phyloP scores from a whole-genome alignment of 108 stramenopile genomes.

The Aurantiochytrium sp. region DNA sequence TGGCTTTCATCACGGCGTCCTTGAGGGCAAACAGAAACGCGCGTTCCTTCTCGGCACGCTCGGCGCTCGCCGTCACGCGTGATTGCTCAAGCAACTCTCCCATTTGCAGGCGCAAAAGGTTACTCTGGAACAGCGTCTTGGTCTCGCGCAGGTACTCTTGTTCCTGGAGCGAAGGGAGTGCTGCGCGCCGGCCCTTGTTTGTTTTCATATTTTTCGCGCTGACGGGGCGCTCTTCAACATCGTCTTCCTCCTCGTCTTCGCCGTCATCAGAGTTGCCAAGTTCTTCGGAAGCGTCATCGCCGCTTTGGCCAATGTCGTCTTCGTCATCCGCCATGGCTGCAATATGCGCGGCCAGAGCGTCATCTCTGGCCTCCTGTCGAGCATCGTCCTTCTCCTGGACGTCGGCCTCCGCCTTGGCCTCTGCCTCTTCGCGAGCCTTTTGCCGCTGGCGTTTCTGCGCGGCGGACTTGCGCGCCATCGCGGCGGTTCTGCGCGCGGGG shows the following conservation, averaged over 20 bases:
- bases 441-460: background rate
- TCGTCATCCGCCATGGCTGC: background rate
- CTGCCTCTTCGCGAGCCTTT: background rate
- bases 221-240: background rate
- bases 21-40: background rate
- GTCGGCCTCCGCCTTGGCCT: background rate
- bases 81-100: background rate
- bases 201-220: background rate
- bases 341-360: background rate
- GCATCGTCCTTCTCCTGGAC: background rate
- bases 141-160: conserved; percentile 1
- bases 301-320: background rate
- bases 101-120: background rate
- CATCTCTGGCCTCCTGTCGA: background rate
- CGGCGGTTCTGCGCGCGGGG: no score
- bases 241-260: background rate
- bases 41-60: background rate
- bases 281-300: background rate
- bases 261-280: background rate
- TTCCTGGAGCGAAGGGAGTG: background rate
- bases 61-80: background rate
- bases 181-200: background rate
- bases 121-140: background rate
- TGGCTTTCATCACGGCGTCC: background rate
- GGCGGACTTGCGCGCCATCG: background rate